A percentile compares a stretch with the other conserved stretches of the same genome.
Evolutionary conservation across 139 green algal genomes (phyloP).

Genomic region (Chlorella sp.): DNA sequence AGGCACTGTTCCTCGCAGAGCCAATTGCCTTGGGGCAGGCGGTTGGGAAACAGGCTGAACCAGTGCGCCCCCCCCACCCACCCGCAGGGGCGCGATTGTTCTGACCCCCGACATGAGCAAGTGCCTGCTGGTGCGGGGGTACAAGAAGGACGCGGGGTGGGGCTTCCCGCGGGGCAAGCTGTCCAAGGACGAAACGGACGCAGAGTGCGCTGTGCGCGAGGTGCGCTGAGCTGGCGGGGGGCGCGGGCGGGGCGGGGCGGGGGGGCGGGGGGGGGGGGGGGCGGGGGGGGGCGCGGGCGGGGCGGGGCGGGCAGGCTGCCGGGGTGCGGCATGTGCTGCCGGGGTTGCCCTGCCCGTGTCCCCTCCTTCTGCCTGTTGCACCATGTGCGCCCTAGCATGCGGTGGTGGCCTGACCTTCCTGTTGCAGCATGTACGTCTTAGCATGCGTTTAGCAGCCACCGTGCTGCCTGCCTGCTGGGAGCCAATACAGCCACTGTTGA

Average conservation of each 20-base stretch:
- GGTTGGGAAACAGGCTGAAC: too few species aligned
- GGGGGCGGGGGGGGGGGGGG: background rate
- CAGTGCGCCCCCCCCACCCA: background rate
- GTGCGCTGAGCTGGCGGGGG: slow-evolving; percentile 22
- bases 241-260: background rate
- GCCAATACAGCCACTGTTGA: too few species aligned
- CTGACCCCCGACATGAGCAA: slow-evolving; percentile 82
- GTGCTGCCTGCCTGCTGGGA: too few species aligned
- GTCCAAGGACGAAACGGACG: slow-evolving; percentile 83
- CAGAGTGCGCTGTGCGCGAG: slow-evolving; percentile 87
- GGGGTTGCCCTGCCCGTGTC: background rate
- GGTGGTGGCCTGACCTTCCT: too few species aligned
- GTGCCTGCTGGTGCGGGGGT: slow-evolving; percentile 90
- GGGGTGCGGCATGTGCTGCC: too few species aligned
- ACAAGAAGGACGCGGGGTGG: slow-evolving; percentile 79
- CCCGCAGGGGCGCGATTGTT: slow-evolving; percentile 85
- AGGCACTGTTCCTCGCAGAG: too few species aligned
- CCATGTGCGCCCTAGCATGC: background rate
- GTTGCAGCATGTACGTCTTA: too few species aligned
- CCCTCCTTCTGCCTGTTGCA: slow-evolving; percentile 36
- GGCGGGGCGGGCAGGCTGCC: background rate
- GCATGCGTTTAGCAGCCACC: too few species aligned
- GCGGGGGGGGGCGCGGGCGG: background rate
- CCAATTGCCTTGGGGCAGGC: too few species aligned
- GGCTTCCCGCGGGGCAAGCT: slow-evolving; percentile 95